Percentiles rank a stretch among this genome's conserved stretches.
phyloP scores from a whole-genome alignment of 306 rosid genomes.

The Begonia fuchsioides region DNA sequence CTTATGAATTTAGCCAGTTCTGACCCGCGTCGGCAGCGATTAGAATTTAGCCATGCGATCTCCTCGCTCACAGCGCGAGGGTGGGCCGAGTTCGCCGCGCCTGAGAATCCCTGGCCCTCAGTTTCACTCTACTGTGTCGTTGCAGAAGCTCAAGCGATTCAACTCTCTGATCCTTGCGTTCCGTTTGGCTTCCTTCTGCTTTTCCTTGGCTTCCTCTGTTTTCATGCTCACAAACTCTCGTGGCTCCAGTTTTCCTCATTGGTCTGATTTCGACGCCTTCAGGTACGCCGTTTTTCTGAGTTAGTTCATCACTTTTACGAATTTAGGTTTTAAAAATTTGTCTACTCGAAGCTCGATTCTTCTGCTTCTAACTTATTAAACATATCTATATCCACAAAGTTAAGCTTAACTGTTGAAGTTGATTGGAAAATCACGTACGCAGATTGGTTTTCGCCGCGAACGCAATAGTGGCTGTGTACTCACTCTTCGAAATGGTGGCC shows the following conservation, averaged over 20 bases:
- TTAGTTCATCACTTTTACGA: not conserved
- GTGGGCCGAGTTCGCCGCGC: slow-evolving; percentile 32
- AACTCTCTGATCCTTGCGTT: slow-evolving; percentile 62
- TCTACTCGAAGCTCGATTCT: too few species aligned
- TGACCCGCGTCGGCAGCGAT: not conserved
- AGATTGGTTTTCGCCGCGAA: slow-evolving; percentile 84
- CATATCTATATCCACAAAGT: not conserved
- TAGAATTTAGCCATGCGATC: slow-evolving; percentile 37
- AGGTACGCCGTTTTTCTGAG: slow-evolving; percentile 24
- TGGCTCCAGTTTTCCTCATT: slow-evolving; percentile 45
- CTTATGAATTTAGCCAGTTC: slow-evolving; percentile 10
- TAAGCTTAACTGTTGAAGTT: not conserved
- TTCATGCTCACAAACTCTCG: slow-evolving; percentile 81
- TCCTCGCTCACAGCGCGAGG: slow-evolving; percentile 48
- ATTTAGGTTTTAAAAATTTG: not conserved
- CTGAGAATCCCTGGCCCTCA: slow-evolving; percentile 15
- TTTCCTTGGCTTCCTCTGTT: slow-evolving; percentile 57
- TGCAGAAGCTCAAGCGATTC: slow-evolving; percentile 79
- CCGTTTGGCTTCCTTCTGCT: slow-evolving; percentile 66
- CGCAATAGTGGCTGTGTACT: slow-evolving; percentile 70
- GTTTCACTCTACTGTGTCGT: slow-evolving; percentile 82
- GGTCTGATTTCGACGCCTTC: slow-evolving; percentile 88
- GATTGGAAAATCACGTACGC: slow-evolving; percentile 4
- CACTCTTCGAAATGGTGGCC: slow-evolving; percentile 68
- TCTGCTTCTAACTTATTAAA: slow-evolving; percentile 6